Conservation (phyloP, 2,329 filamentous ascomycete genomes). For the Aspergillus amoenus region DNA sequence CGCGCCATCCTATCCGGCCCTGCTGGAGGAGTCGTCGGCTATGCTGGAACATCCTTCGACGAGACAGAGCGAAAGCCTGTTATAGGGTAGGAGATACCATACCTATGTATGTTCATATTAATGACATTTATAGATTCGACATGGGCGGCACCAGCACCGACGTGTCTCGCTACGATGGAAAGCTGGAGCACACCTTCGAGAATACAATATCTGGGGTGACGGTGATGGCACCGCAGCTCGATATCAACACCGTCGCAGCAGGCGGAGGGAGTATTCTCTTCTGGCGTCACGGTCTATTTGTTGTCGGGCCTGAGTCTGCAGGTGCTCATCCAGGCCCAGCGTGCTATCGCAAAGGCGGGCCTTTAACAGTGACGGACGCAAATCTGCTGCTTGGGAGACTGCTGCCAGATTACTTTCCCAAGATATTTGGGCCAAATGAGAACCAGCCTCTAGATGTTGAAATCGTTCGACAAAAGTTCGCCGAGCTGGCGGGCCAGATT, state of each 20-base stretch:
- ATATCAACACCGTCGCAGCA: constrained; percentile 93
- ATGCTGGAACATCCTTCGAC: constrained; percentile 88
- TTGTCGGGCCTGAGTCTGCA: constrained; percentile 88
- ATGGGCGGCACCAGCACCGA: constrained; percentile 95
- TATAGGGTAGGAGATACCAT: constrained; percentile 52
- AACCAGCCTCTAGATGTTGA: constrained; percentile 75
- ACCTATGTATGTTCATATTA: no score
- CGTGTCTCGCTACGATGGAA: constrained; percentile 78
- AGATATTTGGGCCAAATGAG: constrained; percentile 90
- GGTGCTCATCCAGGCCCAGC: constrained; percentile 88
- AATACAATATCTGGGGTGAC: constrained; percentile 92
- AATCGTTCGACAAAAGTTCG: constrained; percentile 72
- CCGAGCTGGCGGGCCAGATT: constrained; percentile 65
- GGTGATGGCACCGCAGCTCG: constrained; percentile 86
- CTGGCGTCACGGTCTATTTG: constrained; percentile 86
- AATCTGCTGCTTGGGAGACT: constrained; percentile 85
- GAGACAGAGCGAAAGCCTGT: constrained; percentile 77
- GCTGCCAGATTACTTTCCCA: constrained; percentile 89
- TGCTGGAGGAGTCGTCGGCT: constrained; percentile 88
- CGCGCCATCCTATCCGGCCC: constrained; percentile 87
- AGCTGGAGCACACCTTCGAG: constrained; percentile 92
- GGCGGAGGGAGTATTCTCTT: constrained; percentile 71
- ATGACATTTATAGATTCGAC: constrained; percentile 62
- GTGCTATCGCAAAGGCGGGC: constrained; percentile 89
- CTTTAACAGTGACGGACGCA: constrained; percentile 87